These are phyloP conservation scores for Pseudogymnoascus sp. DNA, from an alignment of 2,329 filamentous ascomycete species.

Conservation along the genomic window DNA sequence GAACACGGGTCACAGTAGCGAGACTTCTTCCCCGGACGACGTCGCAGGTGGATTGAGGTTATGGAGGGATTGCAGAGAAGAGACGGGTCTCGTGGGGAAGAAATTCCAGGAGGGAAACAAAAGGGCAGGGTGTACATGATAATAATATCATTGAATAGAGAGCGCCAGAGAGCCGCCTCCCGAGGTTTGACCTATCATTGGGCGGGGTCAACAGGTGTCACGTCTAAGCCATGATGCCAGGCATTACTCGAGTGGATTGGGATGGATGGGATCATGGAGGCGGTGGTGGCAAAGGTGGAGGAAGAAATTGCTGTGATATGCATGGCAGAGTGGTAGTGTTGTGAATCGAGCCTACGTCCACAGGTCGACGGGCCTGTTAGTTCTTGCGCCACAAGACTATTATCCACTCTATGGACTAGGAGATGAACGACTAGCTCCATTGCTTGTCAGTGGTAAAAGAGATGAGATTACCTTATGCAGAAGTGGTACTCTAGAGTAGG, in stretches of 20 bases:
- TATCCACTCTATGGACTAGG: neutral
- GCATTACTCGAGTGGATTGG: slow-evolving; percentile 9
- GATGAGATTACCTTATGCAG: slow-evolving; percentile 10
- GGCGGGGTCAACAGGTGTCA: slow-evolving; percentile 7
- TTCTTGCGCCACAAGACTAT: slow-evolving; percentile 8
- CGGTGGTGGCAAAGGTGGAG: slow-evolving; percentile 9
- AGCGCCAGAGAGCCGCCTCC: slow-evolving; percentile 2
- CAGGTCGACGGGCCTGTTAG: slow-evolving; percentile 4
- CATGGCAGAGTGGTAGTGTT: slow-evolving; percentile 8
- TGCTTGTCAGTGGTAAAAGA: slow-evolving; percentile 9
- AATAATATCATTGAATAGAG: slow-evolving; percentile 1
- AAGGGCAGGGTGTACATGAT: slow-evolving; percentile 9
- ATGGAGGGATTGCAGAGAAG: neutral
- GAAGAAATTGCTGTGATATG: slow-evolving; percentile 9
- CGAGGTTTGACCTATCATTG: slow-evolving; percentile 1
- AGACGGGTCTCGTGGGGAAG: slow-evolving; percentile 4
- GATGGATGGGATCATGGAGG: slow-evolving; percentile 10
- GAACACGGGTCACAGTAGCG: neutral
- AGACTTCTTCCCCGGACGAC: neutral
- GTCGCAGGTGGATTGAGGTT: neutral
- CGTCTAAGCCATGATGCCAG: slow-evolving; percentile 10
- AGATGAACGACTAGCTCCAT: neutral
- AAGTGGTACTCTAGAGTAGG: neutral
- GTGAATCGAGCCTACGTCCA: neutral
- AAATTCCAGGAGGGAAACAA: slow-evolving; percentile 8